Base-by-base conservation (phyloP, 2,329 filamentous ascomycete species). In the Rhytidhysteron rufulum region DNA sequence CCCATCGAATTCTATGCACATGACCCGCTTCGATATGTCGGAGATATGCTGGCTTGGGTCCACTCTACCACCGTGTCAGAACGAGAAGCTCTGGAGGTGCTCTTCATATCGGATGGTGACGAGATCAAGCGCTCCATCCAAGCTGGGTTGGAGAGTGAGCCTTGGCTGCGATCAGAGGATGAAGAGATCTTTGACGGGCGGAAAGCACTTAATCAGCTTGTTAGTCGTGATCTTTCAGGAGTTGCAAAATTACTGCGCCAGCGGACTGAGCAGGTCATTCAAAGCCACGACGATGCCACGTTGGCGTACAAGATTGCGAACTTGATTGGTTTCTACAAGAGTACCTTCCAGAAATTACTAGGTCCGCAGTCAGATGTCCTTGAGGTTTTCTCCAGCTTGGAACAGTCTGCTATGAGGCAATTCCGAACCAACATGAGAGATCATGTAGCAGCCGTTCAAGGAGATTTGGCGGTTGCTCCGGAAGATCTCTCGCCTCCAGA, bases 31-130 rank as follows among this genome's bases (percentile, higher is more conserved):
- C 82, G 93, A 16, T 97, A 97, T 62, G 82, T 94, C 3, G 89
- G 93, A 39, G 93, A 98, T 60, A 98, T 98, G 90, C 77, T 98
- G 11, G 93, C 93, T 4, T 98, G 93, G 93, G 82, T 86, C 5
- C 93, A 98, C 62, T 95, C 93, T 1, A 86, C 90, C 3, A 85
- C 91, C 0, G 93, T 98, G 1, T 94, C 91, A 22, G 93, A 98
- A 65, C 80, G 87, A 38, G 93, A 98, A 65, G 89, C 90, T 0
- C 74, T 98, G 5, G 91, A 97, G 62, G 82, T 88, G 2, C 72
- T 98, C 1, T 98, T 98, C 58, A 83, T 96, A 31, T 85, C 86
- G 0, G 90, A 96, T 47, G 90, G 87, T 2, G 86, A 93, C 47
- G 88, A 95, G 55, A 86, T 97, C 41, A 85, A 85, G 19, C 86